Percentiles rank a stretch among this genome's conserved stretches.
These are phyloP conservation scores for Ophiocordyceps camponoti-floridani DNA, from an alignment of 2,329 filamentous ascomycete species.

Conservation along the genomic window DNA sequence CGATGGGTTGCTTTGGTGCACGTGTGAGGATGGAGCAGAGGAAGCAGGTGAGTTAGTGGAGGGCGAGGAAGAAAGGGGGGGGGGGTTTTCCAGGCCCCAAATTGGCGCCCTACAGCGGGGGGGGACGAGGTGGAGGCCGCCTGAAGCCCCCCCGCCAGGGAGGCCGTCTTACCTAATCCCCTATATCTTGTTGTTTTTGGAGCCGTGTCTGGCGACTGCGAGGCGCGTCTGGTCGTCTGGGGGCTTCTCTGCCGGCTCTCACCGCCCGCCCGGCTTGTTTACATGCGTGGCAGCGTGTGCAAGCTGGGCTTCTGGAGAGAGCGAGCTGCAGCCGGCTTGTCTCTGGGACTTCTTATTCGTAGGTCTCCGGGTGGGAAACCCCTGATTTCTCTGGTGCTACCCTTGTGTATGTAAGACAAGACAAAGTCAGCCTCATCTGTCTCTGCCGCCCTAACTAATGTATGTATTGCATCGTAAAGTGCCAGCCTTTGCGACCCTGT, in stretches of 20 bases:
- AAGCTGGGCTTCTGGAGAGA: no score
- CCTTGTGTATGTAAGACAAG: no score
- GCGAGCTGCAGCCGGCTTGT: no score
- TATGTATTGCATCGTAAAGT: no score
- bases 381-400: no score
- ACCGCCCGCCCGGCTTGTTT: slow-evolving; percentile 4
- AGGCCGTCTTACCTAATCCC: neutral
- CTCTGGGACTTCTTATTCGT: no score
- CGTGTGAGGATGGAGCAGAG: slow-evolving; percentile 8
- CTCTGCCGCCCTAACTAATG: no score
- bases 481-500: no score
- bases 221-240: slow-evolving; percentile 11
- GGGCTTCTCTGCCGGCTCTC: slow-evolving; percentile 2
- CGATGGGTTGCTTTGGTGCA: slow-evolving; percentile 4
- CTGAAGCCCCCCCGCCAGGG: neutral
- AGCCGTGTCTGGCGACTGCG: neutral
- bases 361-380: no score
- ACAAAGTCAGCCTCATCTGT: no score
- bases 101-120: neutral
- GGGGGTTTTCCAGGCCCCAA: slow-evolving; percentile 9
- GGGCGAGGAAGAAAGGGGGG: slow-evolving; percentile 11
- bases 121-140: neutral
- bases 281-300: no score
- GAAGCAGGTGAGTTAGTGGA: slow-evolving; percentile 4
- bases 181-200: neutral